Base-by-base conservation (phyloP, 2,329 filamentous ascomycete species). In the Colletotrichum filicis region DNA sequence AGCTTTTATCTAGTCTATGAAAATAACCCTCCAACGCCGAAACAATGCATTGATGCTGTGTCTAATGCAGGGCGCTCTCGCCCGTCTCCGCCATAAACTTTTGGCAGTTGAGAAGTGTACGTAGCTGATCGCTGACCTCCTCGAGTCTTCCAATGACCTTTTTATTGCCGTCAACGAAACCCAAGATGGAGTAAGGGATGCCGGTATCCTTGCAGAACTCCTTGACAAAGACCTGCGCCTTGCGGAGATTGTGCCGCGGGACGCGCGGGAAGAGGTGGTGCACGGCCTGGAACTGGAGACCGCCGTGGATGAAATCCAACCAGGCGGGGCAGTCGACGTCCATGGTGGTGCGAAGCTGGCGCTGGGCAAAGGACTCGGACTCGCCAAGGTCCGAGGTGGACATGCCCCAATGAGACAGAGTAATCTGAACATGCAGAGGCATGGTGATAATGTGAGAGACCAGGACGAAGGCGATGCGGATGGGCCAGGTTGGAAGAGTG, bases 331-430 rank as follows among this genome's bases (percentile, higher is more conserved):
- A 94, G 77, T 93, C 91, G 60, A 94, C 89, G 77, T 94, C 92
- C 91, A 94, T 93, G 30, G 92, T 93, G 3, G 92, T 94, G 57
- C 92, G 87, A 49, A 94, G 83, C 86, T 92, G 92, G 77, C 90
- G 90, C 82, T 93, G 91, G 0, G 92, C 85, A 78, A 93, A 94
- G 0, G 90, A 92, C 79, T 94, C 92, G 67, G 85, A 83, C 59
- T 89, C 87, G 72, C 91, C 91, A 2, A 93, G 85, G 74, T 93
- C 90, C 0, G 89, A 83, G 2, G 90, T 92, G 28, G 89, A 90
- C 92, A 93, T 94, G 73, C 90, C 92, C 85, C 92, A 94, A 82
- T 94, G 92, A 1, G 89, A 92, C 9, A 94, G 87, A 0, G 92
- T 93, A 79, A 94, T 93, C 77, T 94, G 92, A 2, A 93, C 86